These are phyloP conservation scores for Pseudopyricularia javanii DNA, from an alignment of 2,329 filamentous ascomycete species.

Conservation along the genomic window DNA sequence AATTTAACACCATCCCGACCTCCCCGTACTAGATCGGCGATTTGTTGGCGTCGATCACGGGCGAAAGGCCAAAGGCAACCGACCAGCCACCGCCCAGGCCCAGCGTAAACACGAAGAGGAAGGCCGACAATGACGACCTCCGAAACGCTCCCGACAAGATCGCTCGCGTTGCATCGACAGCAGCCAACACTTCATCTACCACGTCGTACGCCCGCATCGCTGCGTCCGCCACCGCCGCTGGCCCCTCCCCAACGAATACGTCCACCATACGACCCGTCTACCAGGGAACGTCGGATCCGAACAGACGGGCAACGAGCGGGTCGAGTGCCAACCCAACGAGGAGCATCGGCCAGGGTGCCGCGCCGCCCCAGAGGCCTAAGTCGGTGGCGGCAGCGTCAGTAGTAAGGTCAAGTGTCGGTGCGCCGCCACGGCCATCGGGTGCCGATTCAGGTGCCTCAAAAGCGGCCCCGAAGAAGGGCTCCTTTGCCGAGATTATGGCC, in stretches of 20 bases:
- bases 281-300: background rate
- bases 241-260: background rate
- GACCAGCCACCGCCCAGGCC: conserved; percentile 15
- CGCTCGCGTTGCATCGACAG: conserved; percentile 18
- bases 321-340: background rate
- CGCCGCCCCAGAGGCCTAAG: background rate
- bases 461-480: conserved; percentile 55
- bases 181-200: conserved; percentile 3
- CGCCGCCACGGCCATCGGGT: background rate
- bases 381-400: background rate
- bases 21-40: conserved; percentile 32
- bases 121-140: conserved; percentile 37
- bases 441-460: conserved; percentile 15
- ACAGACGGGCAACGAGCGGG: background rate
- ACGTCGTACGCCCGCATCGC: background rate
- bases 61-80: conserved; percentile 30
- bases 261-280: background rate
- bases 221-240: too few relatives aligned
- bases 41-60: conserved; percentile 49
- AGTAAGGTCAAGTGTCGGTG: background rate
- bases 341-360: background rate
- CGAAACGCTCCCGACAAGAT: conserved; percentile 27
- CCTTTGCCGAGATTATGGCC: conserved; percentile 63
- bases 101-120: conserved; percentile 35
- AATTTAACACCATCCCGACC: background rate